Evolutionary conservation across 208 protist species (phyloP), one percentile per base, ranked within the genome.

Genomic region (Trypanosoma platydactyli): DNA sequence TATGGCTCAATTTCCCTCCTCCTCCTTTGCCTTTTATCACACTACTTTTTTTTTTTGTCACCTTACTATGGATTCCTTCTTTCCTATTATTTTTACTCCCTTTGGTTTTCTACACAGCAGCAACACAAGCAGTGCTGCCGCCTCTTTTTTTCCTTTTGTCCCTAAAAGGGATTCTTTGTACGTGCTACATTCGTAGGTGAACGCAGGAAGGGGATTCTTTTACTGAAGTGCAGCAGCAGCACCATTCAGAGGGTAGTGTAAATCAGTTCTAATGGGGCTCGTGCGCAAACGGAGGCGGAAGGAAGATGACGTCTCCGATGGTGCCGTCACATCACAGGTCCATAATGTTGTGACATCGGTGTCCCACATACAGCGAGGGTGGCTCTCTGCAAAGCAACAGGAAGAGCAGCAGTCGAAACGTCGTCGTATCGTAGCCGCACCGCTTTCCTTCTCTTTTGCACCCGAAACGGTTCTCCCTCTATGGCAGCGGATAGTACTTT

Each of bases 401-500:
- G 18, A 35, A 9, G 54, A 5, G 1, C 18, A 13, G 16, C 57
- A 65, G 5, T 40, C 38, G 15, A 18, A 16, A 0, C 68, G 68
- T 5, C 48, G 56, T 20, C 55, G 61, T 29, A n/a, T 72, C 1
- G 42, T 75, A 18, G 40, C 57, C 0, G 46, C 27, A 6, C 50
- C 54, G 29, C 77, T 71, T 9, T 88, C 84, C 22, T 86, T 86
- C 55, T 53, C 73, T 0, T 41, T 69, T 11, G 73, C 80, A 0
- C 89, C 86, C 1, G 51, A 45, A 7, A 53, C 64, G 5, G 75
- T 72, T 5, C 72, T 93, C 29, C 80, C 86, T 6, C 56, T 83
- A 4, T 92, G 89, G 86, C 83, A 92, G 56, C 76, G 76, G 18
- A 77, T 93, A 11, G 54, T 61, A 3, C 58, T 89, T 22, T 91